Conservation (phyloP, 2,329 filamentous ascomycete genomes). For the Arthrobotrys entomopaga region DNA sequence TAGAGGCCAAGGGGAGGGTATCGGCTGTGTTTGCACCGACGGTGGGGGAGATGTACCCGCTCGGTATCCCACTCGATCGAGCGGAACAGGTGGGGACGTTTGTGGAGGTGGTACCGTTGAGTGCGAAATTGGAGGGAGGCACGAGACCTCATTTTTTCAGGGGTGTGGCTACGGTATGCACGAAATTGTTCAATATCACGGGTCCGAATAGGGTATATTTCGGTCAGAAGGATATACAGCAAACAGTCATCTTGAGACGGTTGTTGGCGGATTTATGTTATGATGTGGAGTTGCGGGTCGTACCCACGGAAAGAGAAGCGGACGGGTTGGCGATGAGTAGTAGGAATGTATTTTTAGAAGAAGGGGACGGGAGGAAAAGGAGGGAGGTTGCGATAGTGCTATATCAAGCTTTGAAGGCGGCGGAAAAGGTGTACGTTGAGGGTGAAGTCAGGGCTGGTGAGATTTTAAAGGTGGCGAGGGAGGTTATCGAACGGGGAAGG, state of each 20-base stretch:
- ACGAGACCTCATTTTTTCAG: conserved; percentile 94
- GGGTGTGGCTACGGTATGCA: conserved; percentile 94
- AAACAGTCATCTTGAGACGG: conserved; percentile 86
- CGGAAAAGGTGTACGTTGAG: conserved; percentile 73
- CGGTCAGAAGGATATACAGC: conserved; percentile 97
- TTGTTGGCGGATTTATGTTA: conserved; percentile 90
- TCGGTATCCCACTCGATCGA: conserved; percentile 69
- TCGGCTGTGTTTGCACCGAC: conserved; percentile 87
- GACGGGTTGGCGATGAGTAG: conserved; percentile 93
- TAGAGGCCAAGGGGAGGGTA: conserved; percentile 72
- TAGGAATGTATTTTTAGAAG: conserved; percentile 89
- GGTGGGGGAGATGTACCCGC: conserved; percentile 87
- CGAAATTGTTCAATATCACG: conserved; percentile 89
- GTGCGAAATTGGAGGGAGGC: conserved; percentile 81
- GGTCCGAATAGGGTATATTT: conserved; percentile 85
- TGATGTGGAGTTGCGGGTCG: conserved; percentile 77
- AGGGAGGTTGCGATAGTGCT: conserved; percentile 78
- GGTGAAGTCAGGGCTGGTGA: conserved; percentile 64
- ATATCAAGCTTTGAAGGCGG: conserved; percentile 74
- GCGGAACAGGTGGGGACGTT: conserved; percentile 84
- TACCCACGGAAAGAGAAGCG: conserved; percentile 76
- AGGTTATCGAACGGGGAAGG: conserved; percentile 68
- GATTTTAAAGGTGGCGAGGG: conserved; percentile 76
- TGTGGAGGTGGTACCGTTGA: conserved; percentile 87
- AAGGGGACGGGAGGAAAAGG: conserved; percentile 70